Evolutionary conservation across 2,329 filamentous ascomycete genomes (phyloP).

Genomic region (Penicillium nordicum): DNA sequence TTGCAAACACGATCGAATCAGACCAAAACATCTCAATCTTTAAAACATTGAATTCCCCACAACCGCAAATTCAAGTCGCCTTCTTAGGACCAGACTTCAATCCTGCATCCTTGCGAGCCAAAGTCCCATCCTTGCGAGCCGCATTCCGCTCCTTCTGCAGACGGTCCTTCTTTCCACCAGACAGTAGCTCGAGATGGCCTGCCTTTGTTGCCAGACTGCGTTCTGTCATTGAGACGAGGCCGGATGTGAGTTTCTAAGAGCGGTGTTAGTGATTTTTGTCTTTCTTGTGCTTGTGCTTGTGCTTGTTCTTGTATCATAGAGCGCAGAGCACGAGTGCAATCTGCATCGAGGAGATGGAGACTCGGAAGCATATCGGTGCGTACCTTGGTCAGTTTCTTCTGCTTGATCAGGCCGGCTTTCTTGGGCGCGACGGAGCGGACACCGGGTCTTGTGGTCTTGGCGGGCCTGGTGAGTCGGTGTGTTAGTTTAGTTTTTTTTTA

Average conservation of each 20-base stretch:
- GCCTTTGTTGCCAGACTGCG: slow-evolving; percentile 62
- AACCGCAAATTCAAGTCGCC: not conserved
- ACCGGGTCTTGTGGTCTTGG: slow-evolving; percentile 55
- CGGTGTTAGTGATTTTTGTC: not conserved
- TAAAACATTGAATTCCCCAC: not conserved
- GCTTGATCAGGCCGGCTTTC: slow-evolving; percentile 58
- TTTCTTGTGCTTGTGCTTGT: not conserved
- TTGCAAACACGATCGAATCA: not conserved
- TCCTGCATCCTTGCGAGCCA: slow-evolving; percentile 19
- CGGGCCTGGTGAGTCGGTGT: slow-evolving; percentile 12
- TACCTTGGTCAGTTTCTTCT: slow-evolving; percentile 62
- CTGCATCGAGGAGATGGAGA: not conserved
- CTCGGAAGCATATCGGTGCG: not conserved
- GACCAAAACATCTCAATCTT: not conserved
- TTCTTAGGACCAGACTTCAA: slow-evolving; percentile 14
- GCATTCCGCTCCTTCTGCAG: slow-evolving; percentile 39
- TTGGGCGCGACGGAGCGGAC: slow-evolving; percentile 64
- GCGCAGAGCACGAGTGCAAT: no score
- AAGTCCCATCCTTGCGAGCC: slow-evolving; percentile 21
- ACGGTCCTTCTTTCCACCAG: slow-evolving; percentile 62
- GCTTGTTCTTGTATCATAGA: not conserved
- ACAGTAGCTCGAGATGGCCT: slow-evolving; percentile 66
- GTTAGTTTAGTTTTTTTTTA: not conserved
- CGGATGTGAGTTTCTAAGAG: slow-evolving; percentile 57
- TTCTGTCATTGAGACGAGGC: slow-evolving; percentile 64